Percentiles rank a stretch among this genome's conserved stretches.
Conservation (phyloP, 164 flowering plant genomes). For the Vitis riparia region DNA sequence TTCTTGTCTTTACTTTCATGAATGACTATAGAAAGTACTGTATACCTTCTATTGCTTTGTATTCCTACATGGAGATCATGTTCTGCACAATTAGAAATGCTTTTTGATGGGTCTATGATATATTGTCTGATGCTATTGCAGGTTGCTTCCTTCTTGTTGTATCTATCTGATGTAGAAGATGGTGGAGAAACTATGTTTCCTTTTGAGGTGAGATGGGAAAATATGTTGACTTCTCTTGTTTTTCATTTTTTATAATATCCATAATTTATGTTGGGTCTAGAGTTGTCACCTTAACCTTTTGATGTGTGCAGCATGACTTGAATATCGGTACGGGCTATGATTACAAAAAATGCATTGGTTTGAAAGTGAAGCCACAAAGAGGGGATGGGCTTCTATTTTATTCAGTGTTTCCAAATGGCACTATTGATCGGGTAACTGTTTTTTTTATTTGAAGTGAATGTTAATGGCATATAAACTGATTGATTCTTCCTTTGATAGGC, state of each 20-base stretch:
- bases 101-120: too few relatives aligned
- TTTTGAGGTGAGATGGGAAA: slow-evolving; percentile 52
- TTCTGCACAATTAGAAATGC: too few relatives aligned
- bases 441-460: neutral
- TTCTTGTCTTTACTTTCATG: too few relatives aligned
- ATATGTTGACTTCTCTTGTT: neutral
- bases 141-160: slow-evolving; percentile 82
- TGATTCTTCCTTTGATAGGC: too few relatives aligned
- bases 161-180: slow-evolving; percentile 76
- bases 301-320: slow-evolving; percentile 54
- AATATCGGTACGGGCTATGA: slow-evolving; percentile 59
- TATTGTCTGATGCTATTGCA: slow-evolving; percentile 19
- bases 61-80: too few relatives aligned
- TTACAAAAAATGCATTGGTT: slow-evolving; percentile 64
- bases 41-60: too few relatives aligned
- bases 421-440: slow-evolving; percentile 74
- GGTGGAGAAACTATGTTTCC: slow-evolving; percentile 96
- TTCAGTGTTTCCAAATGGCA: slow-evolving; percentile 77
- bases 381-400: slow-evolving; percentile 94
- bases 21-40: too few relatives aligned
- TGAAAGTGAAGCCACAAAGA: slow-evolving; percentile 84
- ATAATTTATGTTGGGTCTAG: too few relatives aligned
- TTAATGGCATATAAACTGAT: too few relatives aligned
- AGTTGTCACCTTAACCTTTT: neutral
- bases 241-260: too few relatives aligned